Percentiles rank a stretch among this genome's conserved stretches.
Evolutionary conservation across 2,329 filamentous ascomycete genomes (phyloP).

Genomic region (Fusarium acutatum): DNA sequence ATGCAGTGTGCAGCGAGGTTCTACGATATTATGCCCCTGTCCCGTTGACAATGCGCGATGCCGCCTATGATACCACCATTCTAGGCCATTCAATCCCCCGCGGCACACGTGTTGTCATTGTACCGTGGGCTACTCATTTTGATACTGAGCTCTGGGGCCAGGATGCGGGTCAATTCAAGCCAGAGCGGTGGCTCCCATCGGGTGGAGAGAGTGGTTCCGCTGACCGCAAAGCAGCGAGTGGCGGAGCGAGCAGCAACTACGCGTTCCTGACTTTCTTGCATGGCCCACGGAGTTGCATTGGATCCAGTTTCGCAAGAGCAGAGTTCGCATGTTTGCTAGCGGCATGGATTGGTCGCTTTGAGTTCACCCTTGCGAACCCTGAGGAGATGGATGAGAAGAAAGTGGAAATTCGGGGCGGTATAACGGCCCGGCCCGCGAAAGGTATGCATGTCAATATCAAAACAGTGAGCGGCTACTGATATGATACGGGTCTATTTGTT

Average conservation of each 20-base stretch:
- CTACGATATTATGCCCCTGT: conserved; percentile 79
- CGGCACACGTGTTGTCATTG: conserved; percentile 74
- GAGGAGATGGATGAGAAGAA: conserved; percentile 73
- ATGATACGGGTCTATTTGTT: background rate
- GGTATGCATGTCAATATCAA: conserved; percentile 76
- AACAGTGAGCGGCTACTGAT: conserved; percentile 68
- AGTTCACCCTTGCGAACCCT: conserved; percentile 64
- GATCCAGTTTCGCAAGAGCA: conserved; percentile 78
- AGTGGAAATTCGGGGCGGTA: conserved; percentile 71
- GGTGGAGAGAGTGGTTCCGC: conserved; percentile 47
- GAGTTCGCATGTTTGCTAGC: conserved; percentile 89
- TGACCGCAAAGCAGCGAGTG: conserved; percentile 62
- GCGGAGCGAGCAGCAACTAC: conserved; percentile 80
- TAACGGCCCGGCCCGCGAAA: conserved; percentile 77
- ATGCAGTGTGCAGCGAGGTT: conserved; percentile 80
- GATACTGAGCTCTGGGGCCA: conserved; percentile 76
- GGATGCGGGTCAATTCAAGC: conserved; percentile 79
- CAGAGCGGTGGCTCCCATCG: conserved; percentile 75
- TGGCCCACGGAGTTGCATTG: conserved; percentile 87
- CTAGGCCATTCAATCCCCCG: conserved; percentile 72
- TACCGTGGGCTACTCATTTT: conserved; percentile 74
- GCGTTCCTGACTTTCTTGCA: conserved; percentile 85
- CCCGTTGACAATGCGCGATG: conserved; percentile 73
- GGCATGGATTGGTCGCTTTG: conserved; percentile 78
- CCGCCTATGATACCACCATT: conserved; percentile 71